Percentiles rank a stretch among this genome's conserved stretches.
phyloP scores from a whole-genome alignment of 208 protist genomes.

The Leishmania amazonensis region DNA sequence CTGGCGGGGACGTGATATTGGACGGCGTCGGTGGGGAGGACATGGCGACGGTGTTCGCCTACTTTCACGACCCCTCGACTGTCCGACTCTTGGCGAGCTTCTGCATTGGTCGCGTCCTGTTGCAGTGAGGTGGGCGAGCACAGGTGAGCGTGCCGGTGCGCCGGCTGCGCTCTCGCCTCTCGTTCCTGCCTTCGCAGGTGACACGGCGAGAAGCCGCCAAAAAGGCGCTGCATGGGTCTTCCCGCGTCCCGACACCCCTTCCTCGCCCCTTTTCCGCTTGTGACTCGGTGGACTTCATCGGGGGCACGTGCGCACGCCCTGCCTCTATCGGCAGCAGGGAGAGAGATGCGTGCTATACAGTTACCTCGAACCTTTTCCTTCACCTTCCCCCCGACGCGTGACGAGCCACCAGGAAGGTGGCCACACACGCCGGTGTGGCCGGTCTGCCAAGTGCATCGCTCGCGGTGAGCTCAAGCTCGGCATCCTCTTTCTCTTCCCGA shows the following conservation, averaged over 20 bases:
- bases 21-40: constrained; percentile 66
- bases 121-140: neutral
- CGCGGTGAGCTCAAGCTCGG: neutral
- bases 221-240: neutral
- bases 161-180: neutral
- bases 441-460: neutral
- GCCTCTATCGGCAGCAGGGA: neutral
- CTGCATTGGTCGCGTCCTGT: constrained; percentile 56
- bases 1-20: constrained; percentile 62
- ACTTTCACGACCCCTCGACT: constrained; percentile 52
- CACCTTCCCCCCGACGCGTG: neutral
- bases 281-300: neutral
- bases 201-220: neutral
- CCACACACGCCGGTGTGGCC: neutral
- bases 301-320: neutral
- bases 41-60: constrained; percentile 52
- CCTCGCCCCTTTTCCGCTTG: neutral
- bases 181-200: neutral
- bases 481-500: neutral
- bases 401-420: neutral
- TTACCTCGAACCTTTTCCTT: neutral
- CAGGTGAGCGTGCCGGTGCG: neutral
- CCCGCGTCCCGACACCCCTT: neutral
- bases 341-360: neutral
- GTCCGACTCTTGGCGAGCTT: constrained; percentile 56